Base-by-base conservation (phyloP, 75 land plant genomes). In the Pseudotsuga menziesii region DNA sequence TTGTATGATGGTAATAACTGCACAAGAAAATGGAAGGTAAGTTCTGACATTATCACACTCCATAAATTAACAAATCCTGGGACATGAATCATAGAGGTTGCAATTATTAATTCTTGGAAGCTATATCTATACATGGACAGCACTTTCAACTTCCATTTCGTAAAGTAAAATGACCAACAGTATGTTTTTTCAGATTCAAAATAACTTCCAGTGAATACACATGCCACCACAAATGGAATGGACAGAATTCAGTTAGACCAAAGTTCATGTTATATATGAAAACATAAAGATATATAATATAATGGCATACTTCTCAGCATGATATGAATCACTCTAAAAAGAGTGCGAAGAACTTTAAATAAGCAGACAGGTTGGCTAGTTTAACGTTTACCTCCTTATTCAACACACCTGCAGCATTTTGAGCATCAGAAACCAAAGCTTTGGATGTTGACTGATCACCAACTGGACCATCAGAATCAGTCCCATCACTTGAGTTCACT, bases 1-100 rank as follows among this genome's bases (percentile, higher is more conserved):
- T 69, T 74, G 74, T 94, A 96, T 26, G 72, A 77, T 57, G 74
- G 77, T 44, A 91, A 80, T 22, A 77, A 62, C 78, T 80, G 59
- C 54, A 75, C 80, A 74, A 39, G 4, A 11, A 58, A 72, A 74
- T 22, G 32, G 3, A 69, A 69, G 41, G 13, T 69, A 69, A 69
- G 52, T 44, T 44, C 72, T 69, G 48, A 9, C 41, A 41, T 20
- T 20, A 48, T 48, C 54, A 11, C 48, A 69, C 52, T 69, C 16
- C 16, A 41, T 23, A 11, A 48, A 12, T 48, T 20, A 23, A 69
- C 48, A 11, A 69, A 0, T 11, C 41, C 52, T 69, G 52, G 23
- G 23, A 69, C n/a, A 44, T 1, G 20, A 13, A 69, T 20, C 4
- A 17, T 69, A 12, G 41, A 41, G 41, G 23, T 25, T 26, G 64